Percentiles rank a stretch among this genome's conserved stretches.
Evolutionary conservation across 495 filamentous ascomycete genomes (phyloP).

Genomic region (Annulohypoxylon nitens): DNA sequence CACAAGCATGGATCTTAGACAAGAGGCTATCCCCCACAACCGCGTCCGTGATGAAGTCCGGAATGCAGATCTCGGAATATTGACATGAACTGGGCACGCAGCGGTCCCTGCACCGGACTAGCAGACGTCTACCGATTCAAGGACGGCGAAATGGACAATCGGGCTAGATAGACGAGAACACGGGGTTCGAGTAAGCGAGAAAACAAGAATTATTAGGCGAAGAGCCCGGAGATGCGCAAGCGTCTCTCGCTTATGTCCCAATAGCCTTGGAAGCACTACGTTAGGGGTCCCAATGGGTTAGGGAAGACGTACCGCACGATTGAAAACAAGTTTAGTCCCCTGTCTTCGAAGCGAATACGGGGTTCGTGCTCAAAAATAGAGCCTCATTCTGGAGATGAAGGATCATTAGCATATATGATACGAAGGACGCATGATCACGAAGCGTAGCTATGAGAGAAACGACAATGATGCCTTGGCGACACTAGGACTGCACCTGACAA

Average conservation of each 20-base stretch:
- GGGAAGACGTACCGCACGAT: background rate
- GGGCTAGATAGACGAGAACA: background rate
- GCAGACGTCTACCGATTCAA: slow-evolving; percentile 3
- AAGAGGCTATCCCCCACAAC: background rate
- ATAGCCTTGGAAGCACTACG: background rate
- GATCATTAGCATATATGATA: background rate
- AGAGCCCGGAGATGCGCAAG: background rate
- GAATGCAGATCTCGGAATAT: slow-evolving; percentile 7
- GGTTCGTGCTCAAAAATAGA: background rate
- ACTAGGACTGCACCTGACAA: background rate
- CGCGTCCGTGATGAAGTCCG: background rate
- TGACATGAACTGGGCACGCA: background rate
- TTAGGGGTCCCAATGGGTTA: slow-evolving; percentile 1
- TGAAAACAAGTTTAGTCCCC: slow-evolving; percentile 4
- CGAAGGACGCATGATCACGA: background rate
- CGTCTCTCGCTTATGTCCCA: background rate
- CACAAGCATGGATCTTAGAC: background rate
- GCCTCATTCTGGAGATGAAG: background rate
- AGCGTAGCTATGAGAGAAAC: background rate
- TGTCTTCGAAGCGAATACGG: background rate
- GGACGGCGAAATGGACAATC: background rate
- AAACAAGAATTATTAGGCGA: slow-evolving; percentile 1
- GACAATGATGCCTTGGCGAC: background rate
- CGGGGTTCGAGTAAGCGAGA: background rate
- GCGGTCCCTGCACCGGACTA: background rate